Conservation (phyloP, 2,329 filamentous ascomycete species). For the Apiospora sp. region DNA sequence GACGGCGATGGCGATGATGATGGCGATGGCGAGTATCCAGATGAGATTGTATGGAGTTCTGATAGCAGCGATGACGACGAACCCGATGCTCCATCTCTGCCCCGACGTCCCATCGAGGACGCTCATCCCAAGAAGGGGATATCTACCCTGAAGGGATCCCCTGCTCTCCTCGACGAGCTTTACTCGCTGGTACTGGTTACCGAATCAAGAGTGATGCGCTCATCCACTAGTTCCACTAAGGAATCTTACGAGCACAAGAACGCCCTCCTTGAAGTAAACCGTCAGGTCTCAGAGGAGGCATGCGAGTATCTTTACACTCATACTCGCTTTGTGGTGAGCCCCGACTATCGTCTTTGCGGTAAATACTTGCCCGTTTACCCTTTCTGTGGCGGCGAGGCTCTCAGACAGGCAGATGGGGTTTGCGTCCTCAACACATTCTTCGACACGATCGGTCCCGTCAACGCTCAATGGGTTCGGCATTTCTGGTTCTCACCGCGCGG, state of each 20-base stretch:
- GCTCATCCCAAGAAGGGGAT: too few species aligned
- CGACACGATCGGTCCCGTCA: background rate
- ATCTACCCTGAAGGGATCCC: too few species aligned
- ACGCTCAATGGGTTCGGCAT: background rate
- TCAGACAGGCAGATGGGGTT: background rate
- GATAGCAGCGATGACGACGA: background rate
- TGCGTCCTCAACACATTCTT: background rate
- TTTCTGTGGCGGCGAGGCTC: background rate
- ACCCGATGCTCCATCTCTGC: background rate
- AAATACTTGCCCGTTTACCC: background rate
- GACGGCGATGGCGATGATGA: background rate
- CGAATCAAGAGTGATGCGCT: background rate
- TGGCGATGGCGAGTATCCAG: background rate
- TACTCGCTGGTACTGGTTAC: background rate
- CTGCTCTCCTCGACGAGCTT: background rate
- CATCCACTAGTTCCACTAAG: background rate
- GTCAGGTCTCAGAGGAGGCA: background rate
- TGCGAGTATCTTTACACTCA: background rate
- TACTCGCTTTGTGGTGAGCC: background rate
- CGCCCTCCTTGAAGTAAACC: background rate
- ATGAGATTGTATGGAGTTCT: background rate
- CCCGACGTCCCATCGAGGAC: too few species aligned
- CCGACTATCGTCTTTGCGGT: background rate
- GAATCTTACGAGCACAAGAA: background rate
- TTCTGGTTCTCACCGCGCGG: background rate